Conservation (phyloP, 257 asterid species). For the Handroanthus guayacan region DNA sequence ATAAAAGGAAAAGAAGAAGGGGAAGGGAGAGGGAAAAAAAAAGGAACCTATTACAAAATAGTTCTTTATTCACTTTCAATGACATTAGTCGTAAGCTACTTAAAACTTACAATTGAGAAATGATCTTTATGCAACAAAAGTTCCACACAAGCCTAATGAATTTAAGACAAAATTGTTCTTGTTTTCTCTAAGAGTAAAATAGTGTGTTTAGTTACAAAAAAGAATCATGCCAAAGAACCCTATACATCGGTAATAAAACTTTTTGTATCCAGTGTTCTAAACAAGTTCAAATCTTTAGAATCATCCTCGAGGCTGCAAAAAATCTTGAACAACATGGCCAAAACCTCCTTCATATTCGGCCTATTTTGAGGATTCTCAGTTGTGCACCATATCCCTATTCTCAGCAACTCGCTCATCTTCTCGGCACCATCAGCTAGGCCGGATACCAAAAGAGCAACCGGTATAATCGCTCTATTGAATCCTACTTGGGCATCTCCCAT, state of each 20-base stretch:
- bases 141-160: background rate
- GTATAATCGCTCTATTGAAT: conserved; percentile 40
- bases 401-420: conserved; percentile 72
- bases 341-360: conserved; percentile 92
- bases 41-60: background rate
- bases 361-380: conserved; percentile 71
- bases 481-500: conserved; percentile 69
- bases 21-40: too few relatives aligned
- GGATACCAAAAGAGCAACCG: conserved; percentile 66
- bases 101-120: background rate
- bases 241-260: conserved; percentile 12
- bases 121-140: background rate
- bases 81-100: background rate
- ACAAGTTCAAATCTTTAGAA: conserved; percentile 15
- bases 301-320: conserved; percentile 49
- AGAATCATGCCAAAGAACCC: conserved; percentile 38
- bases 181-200: conserved; percentile 19
- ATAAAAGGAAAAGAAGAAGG: too few relatives aligned
- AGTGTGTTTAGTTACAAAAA: conserved; percentile 44
- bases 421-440: conserved; percentile 79
- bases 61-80: conserved; percentile 22
- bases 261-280: conserved; percentile 10
- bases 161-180: conserved; percentile 35
- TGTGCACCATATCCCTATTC: conserved; percentile 82
- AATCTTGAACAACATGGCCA: conserved; percentile 72